Percentiles rank a stretch among this genome's conserved stretches.
These are phyloP conservation scores for Vigna trinervia DNA, from an alignment of 306 rosid genomes.

Conservation along the genomic window DNA sequence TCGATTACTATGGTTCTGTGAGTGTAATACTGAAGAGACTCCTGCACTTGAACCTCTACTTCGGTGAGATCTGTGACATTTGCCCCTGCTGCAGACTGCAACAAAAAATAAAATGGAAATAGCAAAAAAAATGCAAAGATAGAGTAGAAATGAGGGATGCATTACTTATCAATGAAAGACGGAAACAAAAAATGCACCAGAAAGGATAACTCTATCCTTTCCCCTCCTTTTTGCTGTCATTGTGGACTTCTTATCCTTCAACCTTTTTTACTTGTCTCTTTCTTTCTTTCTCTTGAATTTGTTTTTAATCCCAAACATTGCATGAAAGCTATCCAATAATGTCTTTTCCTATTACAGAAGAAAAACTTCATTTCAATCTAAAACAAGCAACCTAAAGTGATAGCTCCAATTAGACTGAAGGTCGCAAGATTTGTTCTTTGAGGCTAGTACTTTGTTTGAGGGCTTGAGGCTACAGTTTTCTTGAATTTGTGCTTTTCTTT, in stretches of 20 bases:
- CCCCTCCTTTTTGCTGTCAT: not conserved
- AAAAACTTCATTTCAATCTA: not conserved
- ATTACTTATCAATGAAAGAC: no score
- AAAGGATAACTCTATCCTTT: not conserved
- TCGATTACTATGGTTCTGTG: no score
- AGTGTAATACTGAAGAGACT: no score
- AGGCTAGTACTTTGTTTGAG: not conserved
- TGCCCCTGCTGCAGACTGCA: no score
- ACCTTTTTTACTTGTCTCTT: not conserved
- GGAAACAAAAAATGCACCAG: no score
- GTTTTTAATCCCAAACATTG: not conserved
- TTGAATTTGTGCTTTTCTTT: slow-evolving; percentile 3
- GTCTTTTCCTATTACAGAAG: not conserved
- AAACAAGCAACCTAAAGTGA: not conserved
- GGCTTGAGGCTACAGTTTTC: not conserved
- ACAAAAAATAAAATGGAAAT: no score
- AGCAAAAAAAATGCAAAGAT: no score
- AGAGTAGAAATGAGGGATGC: no score
- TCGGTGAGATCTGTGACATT: no score
- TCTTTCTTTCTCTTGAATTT: not conserved
- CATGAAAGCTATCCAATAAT: not conserved
- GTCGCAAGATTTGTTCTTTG: not conserved
- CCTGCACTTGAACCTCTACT: no score
- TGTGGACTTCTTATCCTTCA: not conserved
- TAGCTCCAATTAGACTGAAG: not conserved